These are phyloP conservation scores for Centrapalus pauciflorus DNA, from an alignment of 129 eudicot genomes.

Conservation along the genomic window DNA sequence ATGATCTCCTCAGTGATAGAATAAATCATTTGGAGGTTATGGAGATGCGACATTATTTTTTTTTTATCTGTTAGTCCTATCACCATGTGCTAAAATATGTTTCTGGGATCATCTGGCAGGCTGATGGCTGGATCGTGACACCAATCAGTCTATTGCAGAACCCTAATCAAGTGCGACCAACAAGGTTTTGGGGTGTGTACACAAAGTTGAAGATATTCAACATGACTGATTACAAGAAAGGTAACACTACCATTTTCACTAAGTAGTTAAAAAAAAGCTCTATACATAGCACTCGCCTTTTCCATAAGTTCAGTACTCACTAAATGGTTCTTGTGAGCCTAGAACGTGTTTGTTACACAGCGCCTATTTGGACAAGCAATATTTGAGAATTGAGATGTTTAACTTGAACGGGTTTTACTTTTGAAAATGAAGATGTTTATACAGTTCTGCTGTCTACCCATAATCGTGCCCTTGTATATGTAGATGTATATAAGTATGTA, in stretches of 20 bases:
- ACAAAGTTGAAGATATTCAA: conserved; percentile 94
- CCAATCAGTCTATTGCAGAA: conserved; percentile 70
- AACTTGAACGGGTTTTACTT: not conserved
- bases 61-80: conserved; percentile 1
- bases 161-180: conserved; percentile 91
- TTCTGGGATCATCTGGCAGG: conserved; percentile 39
- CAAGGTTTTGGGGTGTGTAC: conserved; percentile 99
- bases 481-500: not conserved
- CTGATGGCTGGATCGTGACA: conserved; percentile 96
- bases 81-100: not conserved
- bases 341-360: too few relatives aligned
- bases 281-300: too few relatives aligned
- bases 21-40: not conserved
- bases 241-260: conserved; percentile 30
- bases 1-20: too few relatives aligned
- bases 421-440: not conserved
- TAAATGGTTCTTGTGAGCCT: too few relatives aligned
- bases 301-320: too few relatives aligned
- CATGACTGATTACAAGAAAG: conserved; percentile 90
- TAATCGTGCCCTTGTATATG: too few relatives aligned
- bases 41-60: not conserved
- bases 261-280: not conserved
- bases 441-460: too few relatives aligned
- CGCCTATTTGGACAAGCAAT: not conserved
- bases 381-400: not conserved